These are phyloP conservation scores for Taphrina populina DNA, from an alignment of 1,139 yeast species.

Conservation along the genomic window DNA sequence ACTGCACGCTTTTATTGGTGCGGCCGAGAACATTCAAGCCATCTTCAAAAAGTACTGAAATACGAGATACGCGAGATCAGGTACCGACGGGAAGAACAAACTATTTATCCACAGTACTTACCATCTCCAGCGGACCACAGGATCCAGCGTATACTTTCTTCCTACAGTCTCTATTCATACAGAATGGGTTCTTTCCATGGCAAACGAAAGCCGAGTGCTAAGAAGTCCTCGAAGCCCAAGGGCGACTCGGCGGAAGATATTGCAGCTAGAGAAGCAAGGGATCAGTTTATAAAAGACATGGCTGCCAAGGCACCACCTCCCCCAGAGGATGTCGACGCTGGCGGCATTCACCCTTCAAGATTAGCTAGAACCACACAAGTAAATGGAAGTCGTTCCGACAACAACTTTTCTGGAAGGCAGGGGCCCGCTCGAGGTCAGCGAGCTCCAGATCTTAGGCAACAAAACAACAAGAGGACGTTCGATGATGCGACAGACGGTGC, in stretches of 20 bases:
- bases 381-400: background rate
- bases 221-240: conserved; percentile 13
- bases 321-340: conserved; percentile 16
- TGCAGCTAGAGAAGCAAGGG: conserved; percentile 22
- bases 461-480: conserved; percentile 19
- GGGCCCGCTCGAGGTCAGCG: conserved; percentile 24
- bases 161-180: background rate
- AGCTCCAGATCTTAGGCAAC: conserved; percentile 27
- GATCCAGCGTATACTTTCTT: no score
- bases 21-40: conserved; percentile 19
- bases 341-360: conserved; percentile 29
- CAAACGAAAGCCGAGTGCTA: conserved; percentile 23
- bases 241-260: conserved; percentile 21
- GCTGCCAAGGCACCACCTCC: conserved; percentile 21
- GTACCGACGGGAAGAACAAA: no score
- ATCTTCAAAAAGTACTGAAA: conserved; percentile 17
- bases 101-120: no score
- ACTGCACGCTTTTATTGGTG: conserved; percentile 40
- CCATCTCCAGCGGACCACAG: no score
- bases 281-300: conserved; percentile 28
- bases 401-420: conserved; percentile 1
- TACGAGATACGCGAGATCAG: background rate
- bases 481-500: conserved; percentile 5
- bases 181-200: conserved; percentile 20
- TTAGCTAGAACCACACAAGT: conserved; percentile 13